These are phyloP conservation scores for Rauvolfia tetraphylla DNA, from an alignment of 257 asterid genomes.

Conservation along the genomic window DNA sequence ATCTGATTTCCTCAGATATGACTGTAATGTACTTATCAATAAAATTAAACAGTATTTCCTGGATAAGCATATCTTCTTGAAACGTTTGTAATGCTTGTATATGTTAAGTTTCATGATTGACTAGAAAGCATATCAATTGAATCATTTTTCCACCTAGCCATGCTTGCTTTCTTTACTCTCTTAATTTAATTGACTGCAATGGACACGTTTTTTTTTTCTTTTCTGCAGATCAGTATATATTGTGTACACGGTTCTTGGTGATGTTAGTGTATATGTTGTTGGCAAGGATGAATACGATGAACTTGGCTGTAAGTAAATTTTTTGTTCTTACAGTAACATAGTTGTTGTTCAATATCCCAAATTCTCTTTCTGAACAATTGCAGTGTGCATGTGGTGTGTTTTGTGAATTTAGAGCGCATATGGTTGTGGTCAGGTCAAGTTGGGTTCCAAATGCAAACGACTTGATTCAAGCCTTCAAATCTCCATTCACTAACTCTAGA, in stretches of 20 bases:
- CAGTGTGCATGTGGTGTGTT: background rate
- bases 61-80: background rate
- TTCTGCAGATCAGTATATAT: conserved; percentile 76
- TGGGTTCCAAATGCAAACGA: background rate
- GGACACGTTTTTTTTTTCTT: conserved; percentile 6
- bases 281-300: conserved; percentile 98
- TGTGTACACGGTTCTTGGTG: conserved; percentile 89
- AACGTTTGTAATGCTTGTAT: background rate
- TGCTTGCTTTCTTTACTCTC: background rate
- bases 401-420: background rate
- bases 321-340: background rate
- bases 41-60: background rate
- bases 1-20: background rate
- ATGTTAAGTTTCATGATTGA: background rate
- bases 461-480: background rate
- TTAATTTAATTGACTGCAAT: background rate
- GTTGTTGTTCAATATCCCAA: background rate
- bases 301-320: conserved; percentile 69
- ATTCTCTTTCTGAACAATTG: background rate
- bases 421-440: background rate
- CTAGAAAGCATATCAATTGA: background rate
- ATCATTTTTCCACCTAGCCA: background rate
- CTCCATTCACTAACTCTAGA: background rate
- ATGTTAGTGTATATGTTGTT: conserved; percentile 80
- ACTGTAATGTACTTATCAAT: background rate